phyloP scores from a whole-genome alignment of 2,329 filamentous ascomycete genomes.

The Lecanicillium sp. region DNA sequence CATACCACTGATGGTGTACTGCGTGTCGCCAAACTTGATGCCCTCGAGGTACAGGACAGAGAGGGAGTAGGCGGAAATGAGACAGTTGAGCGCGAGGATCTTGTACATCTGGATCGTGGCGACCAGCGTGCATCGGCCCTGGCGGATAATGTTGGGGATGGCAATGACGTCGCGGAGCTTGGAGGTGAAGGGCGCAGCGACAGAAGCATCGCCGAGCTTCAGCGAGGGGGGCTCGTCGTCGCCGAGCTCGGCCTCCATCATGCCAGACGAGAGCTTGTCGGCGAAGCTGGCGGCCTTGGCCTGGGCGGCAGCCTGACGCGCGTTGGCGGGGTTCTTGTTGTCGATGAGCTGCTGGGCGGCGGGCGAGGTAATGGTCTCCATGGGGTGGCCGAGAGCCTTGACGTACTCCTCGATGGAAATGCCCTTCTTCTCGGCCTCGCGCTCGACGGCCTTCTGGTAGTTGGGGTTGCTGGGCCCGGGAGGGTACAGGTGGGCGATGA shows the following conservation, averaged over 20 bases:
- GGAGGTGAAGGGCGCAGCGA: conserved; percentile 94
- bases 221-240: conserved; percentile 90
- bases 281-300: conserved; percentile 72
- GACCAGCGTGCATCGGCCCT: conserved; percentile 94
- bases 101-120: conserved; percentile 99
- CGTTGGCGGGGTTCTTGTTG: conserved; percentile 20
- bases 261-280: conserved; percentile 75
- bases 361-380: conserved; percentile 62
- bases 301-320: conserved; percentile 54
- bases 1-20: conserved; percentile 98
- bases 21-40: conserved; percentile 97
- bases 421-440: conserved; percentile 75
- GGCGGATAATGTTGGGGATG: conserved; percentile 95
- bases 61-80: conserved; percentile 96
- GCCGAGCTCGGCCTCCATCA: conserved; percentile 87
- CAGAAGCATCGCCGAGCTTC: conserved; percentile 94
- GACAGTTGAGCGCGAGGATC: conserved; percentile 93
- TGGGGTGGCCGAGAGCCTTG: conserved; percentile 43
- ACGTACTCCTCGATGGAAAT: conserved; percentile 54
- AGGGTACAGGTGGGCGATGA: conserved; percentile 92
- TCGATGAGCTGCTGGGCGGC: conserved; percentile 55
- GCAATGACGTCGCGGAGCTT: conserved; percentile 96
- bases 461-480: conserved; percentile 89
- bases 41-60: conserved; percentile 95
- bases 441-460: conserved; percentile 84